Percentiles rank a stretch among this genome's conserved stretches.
phyloP scores from a whole-genome alignment of 306 rosid species.

The Crotalaria pallida region DNA sequence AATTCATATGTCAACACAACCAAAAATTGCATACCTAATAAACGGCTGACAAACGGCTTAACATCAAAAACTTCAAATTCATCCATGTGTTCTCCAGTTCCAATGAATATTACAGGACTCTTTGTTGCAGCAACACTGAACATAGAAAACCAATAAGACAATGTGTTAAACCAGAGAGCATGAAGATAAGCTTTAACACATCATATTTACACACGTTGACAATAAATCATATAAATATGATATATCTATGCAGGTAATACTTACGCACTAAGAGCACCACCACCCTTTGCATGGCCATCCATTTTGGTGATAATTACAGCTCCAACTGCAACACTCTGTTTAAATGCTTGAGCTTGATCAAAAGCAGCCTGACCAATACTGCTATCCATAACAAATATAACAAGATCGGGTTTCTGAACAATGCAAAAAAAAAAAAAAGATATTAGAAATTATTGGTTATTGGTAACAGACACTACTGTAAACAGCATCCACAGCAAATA shows the following conservation, averaged over 20 bases:
- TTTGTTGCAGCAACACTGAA: conserved; percentile 84
- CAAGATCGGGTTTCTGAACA: conserved; percentile 78
- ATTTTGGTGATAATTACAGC: conserved; percentile 78
- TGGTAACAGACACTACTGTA: background rate
- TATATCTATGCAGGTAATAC: conserved; percentile 13
- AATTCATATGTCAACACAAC: background rate
- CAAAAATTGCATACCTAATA: conserved; percentile 41
- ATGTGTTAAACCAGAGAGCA: background rate
- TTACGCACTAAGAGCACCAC: conserved; percentile 89
- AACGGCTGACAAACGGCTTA: conserved; percentile 86
- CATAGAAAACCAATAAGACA: conserved; percentile 5
- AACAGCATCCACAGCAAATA: conserved; percentile 29
- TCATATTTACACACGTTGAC: conserved; percentile 4
- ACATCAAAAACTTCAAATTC: conserved; percentile 88
- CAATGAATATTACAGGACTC: conserved; percentile 81
- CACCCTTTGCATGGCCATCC: conserved; percentile 94
- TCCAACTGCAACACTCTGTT: conserved; percentile 76
- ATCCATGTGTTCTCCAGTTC: conserved; percentile 86
- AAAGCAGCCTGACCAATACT: conserved; percentile 92
- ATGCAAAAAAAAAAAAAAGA: conserved; percentile 28
- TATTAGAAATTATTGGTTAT: conserved; percentile 10
- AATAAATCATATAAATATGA: background rate
- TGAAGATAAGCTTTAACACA: background rate
- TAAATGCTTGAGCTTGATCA: conserved; percentile 86
- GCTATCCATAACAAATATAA: conserved; percentile 86